Base-by-base conservation (phyloP, 805 yeast genomes). In the Sungouiozyma ichnusensis region DNA sequence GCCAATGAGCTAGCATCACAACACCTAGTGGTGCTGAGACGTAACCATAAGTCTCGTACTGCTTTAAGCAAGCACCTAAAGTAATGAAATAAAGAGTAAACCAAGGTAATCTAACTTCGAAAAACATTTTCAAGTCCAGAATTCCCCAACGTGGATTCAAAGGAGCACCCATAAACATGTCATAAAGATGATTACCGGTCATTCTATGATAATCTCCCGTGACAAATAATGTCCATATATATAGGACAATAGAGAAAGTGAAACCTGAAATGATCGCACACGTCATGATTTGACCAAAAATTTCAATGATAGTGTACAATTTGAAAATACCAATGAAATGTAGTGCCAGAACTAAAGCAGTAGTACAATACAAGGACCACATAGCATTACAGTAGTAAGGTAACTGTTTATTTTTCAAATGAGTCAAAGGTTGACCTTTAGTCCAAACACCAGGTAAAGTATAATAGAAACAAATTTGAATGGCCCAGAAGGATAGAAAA, bases 81-180 rank as follows among this genome's bases (percentile, higher is more conserved):
- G 90, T 71, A 48, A 87, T 63, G 68, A 86, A 84, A 64, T 80
- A 79, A 39, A 92, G 66, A 13, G 87, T 85, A 68, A 79, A 92
- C 98, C 98, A 92, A 14, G 98, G 98, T 46, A 92, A 71, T 62
- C 98, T 79, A 36, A 92, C 97, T 66, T 92, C 98, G 61, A 87
- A 90, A 65, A 92, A 92, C 94, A 92, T 86, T 72, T 92, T 92
- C 62, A 86, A 70, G 65, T 92, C 98, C 54, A 90, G 73, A 53
- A 80, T 81, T 35, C 97, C 97, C 58, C 90, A 71, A 62, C 98
- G 75, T 48, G 98, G 98, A 65, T 92, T 92, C 61, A 92, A 75
- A 35, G 97, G 94, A 14, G 96, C 96, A 38, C 98, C 98, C 94
- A 92, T 80, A 68, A 92, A 92, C 57, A 86, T 71, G 64, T 92